Conservation (phyloP, 768 basidiomycete genomes). For the Boletus vinaceobasis region DNA sequence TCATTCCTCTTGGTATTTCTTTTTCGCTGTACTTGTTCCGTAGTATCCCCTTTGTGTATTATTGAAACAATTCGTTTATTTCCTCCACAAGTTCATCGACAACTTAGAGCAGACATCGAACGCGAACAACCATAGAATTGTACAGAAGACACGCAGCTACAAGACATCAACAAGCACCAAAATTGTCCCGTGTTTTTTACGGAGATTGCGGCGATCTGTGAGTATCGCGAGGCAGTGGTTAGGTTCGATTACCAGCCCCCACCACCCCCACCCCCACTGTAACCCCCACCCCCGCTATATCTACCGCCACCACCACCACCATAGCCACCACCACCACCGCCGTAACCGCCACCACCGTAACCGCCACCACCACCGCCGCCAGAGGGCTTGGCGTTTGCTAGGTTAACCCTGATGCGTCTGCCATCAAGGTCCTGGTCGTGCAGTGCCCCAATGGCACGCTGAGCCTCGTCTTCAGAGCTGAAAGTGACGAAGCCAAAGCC, state of each 20-base stretch:
- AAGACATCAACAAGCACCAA: slow-evolving; percentile 9
- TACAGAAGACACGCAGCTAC: slow-evolving; percentile 1
- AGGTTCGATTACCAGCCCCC: slow-evolving; percentile 11
- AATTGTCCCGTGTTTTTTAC: neutral
- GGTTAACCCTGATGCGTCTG: slow-evolving; percentile 51
- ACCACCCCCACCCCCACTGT: neutral
- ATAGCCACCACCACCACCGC: slow-evolving; percentile 5
- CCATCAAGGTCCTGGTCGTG: slow-evolving; percentile 56
- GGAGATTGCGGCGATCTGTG: slow-evolving; percentile 7
- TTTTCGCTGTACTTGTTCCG: neutral
- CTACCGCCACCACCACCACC: slow-evolving; percentile 2
- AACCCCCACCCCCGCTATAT: slow-evolving; percentile 1
- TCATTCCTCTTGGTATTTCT: neutral
- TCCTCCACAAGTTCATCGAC: neutral
- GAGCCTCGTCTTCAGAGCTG: slow-evolving; percentile 32
- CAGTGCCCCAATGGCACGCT: slow-evolving; percentile 42
- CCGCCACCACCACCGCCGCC: slow-evolving; percentile 18
- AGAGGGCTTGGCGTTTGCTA: slow-evolving; percentile 28
- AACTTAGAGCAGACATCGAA: neutral
- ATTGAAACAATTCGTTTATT: slow-evolving; percentile 3
- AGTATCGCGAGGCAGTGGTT: neutral
- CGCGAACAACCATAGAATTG: neutral
- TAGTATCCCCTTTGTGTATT: slow-evolving; percentile 6
- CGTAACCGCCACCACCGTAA: slow-evolving; percentile 9
- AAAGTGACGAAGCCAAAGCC: slow-evolving; percentile 57